These are phyloP conservation scores for Trypanosoma scelopori DNA, from an alignment of 208 protist species.

Conservation along the genomic window DNA sequence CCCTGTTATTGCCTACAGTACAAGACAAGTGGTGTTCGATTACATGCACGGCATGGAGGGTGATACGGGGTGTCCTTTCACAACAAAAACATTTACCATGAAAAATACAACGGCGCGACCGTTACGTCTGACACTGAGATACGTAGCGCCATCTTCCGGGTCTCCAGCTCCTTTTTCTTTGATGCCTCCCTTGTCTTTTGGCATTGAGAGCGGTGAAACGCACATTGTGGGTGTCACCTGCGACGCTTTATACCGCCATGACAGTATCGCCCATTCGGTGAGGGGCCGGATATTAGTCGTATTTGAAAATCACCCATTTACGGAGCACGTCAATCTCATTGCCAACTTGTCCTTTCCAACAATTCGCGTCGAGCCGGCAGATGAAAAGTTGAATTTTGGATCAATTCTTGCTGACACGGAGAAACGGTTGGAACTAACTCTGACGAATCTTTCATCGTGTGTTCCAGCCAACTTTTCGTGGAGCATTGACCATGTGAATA, in stretches of 20 bases:
- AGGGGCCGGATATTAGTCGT: conserved; percentile 76
- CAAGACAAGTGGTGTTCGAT: conserved; percentile 73
- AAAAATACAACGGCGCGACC: conserved; percentile 87
- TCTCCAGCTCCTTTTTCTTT: conserved; percentile 69
- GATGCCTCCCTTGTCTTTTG: conserved; percentile 49
- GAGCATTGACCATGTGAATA: conserved; percentile 23
- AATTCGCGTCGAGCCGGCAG: conserved; percentile 63
- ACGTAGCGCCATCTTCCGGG: conserved; percentile 14
- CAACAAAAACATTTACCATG: conserved; percentile 81
- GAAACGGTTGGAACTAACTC: conserved; percentile 52
- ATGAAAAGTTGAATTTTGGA: conserved; percentile 86
- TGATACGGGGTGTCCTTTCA: conserved; percentile 9
- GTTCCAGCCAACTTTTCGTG: conserved; percentile 81
- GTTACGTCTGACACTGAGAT: conserved; percentile 69
- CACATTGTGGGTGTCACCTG: conserved; percentile 84
- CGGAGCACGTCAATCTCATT: conserved; percentile 75
- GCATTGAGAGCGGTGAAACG: conserved; percentile 73
- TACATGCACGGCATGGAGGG: conserved; percentile 63
- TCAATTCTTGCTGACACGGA: conserved; percentile 92
- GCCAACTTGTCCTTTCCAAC: conserved; percentile 90
- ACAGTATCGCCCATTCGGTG: conserved; percentile 71
- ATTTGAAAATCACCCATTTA: conserved; percentile 91
- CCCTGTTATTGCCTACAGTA: conserved; percentile 83
- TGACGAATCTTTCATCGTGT: conserved; percentile 80
- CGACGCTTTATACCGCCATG: conserved; percentile 79